Percentiles rank a stretch among this genome's conserved stretches.
Conservation (phyloP, 2,329 filamentous ascomycete species). For the Sphaerostilbella broomeana region DNA sequence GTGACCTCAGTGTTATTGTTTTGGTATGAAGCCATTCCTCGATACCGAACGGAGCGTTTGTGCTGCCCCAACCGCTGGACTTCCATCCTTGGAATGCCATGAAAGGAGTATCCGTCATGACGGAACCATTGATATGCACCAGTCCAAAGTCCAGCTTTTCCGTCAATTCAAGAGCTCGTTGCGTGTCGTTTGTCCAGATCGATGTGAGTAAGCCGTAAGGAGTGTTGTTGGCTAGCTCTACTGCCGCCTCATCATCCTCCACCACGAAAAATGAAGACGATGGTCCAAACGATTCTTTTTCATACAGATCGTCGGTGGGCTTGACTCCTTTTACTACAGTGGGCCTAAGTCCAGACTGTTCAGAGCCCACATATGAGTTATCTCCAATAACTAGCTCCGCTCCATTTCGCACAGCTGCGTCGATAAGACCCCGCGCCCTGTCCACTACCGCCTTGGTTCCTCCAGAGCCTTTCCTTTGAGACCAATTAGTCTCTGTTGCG, state of each 20-base stretch:
- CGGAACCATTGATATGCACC: conserved; percentile 61
- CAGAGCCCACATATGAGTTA: conserved; percentile 25
- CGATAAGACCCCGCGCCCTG: conserved; percentile 60
- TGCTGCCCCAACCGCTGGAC: conserved; percentile 57
- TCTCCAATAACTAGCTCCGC: conserved; percentile 44
- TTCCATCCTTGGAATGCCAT: conserved; percentile 64
- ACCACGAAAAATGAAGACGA: conserved; percentile 61
- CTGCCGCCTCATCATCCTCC: conserved; percentile 61
- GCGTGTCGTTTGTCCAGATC: conserved; percentile 65
- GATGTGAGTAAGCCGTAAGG: conserved; percentile 68
- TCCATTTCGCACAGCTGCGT: conserved; percentile 62
- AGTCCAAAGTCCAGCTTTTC: conserved; percentile 58
- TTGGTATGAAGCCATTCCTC: too few species aligned
- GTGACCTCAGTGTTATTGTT: too few species aligned
- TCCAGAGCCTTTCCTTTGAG: conserved; percentile 58
- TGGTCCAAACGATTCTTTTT: conserved; percentile 71
- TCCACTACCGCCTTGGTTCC: conserved; percentile 52
- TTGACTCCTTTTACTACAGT: conserved; percentile 59
- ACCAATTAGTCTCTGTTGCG: conserved; percentile 34
- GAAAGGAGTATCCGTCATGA: conserved; percentile 55
- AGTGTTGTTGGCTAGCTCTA: conserved; percentile 71
- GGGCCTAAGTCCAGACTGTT: conserved; percentile 47
- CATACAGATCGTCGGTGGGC: conserved; percentile 63
- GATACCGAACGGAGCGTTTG: too few species aligned
- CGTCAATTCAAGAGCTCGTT: conserved; percentile 51